Percentiles rank a stretch among this genome's conserved stretches.
phyloP scores from a whole-genome alignment of 176 grass and related monocot species.

The Areca catechu region DNA sequence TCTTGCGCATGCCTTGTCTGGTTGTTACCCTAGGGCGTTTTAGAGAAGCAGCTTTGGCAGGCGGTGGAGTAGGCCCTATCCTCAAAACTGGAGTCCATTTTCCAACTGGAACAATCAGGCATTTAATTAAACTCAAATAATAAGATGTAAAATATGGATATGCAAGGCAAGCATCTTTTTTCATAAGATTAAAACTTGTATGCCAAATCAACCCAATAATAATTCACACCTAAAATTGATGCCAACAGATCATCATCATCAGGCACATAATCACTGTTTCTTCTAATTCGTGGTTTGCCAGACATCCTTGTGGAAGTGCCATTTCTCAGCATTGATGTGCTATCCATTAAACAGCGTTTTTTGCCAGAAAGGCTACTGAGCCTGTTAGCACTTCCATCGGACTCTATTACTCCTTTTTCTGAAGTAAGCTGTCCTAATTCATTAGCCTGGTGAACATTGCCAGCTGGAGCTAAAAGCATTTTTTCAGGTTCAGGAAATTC shows the following conservation, averaged over 20 bases:
- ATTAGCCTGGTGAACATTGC: slow-evolving; percentile 42
- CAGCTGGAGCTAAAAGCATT: slow-evolving; percentile 60
- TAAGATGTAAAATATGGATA: neutral
- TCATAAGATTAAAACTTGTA: no score
- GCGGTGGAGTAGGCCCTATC: slow-evolving; percentile 49
- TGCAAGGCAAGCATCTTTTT: no score
- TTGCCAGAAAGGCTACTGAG: slow-evolving; percentile 59
- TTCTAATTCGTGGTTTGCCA: slow-evolving; percentile 48
- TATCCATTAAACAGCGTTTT: slow-evolving; percentile 73
- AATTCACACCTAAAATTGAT: slow-evolving; percentile 67
- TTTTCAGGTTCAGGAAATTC: slow-evolving; percentile 68
- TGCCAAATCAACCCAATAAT: no score
- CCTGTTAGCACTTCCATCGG: slow-evolving; percentile 81
- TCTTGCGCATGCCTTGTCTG: slow-evolving; percentile 43
- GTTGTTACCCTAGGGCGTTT: slow-evolving; percentile 70
- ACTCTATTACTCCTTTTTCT: slow-evolving; percentile 72
- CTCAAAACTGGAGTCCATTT: slow-evolving; percentile 71
- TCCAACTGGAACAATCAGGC: slow-evolving; percentile 45
- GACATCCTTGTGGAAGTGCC: slow-evolving; percentile 56
- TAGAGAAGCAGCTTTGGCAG: slow-evolving; percentile 36
- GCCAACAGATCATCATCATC: slow-evolving; percentile 84
- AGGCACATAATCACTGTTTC: slow-evolving; percentile 43
- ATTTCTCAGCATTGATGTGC: slow-evolving; percentile 44
- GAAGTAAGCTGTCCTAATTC: slow-evolving; percentile 67
- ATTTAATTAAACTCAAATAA: slow-evolving; percentile 25